These are phyloP conservation scores for Trichophyton verrucosum DNA, from an alignment of 2,329 filamentous ascomycete genomes.

Conservation along the genomic window DNA sequence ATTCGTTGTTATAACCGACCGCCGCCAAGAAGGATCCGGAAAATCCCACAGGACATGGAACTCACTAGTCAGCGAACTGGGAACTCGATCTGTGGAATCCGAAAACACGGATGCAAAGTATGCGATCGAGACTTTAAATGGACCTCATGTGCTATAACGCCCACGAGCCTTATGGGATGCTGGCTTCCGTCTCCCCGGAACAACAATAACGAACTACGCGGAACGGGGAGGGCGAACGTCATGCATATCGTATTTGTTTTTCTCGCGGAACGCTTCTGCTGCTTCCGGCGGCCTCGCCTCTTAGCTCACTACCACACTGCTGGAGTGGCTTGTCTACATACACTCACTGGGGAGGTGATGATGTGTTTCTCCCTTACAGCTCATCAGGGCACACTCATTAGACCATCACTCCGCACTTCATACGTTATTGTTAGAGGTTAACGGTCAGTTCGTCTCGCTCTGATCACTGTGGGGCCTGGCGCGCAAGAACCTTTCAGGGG, in stretches of 20 bases:
- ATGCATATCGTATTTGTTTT: neutral
- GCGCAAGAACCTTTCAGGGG: neutral
- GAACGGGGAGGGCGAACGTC: neutral
- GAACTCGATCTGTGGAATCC: neutral
- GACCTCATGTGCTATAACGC: neutral
- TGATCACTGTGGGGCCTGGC: neutral
- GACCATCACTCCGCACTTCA: neutral
- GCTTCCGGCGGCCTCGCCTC: neutral
- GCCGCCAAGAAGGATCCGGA: neutral
- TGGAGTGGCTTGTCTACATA: neutral
- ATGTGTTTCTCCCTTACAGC: neutral
- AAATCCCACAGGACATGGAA: neutral
- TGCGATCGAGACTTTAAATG: neutral
- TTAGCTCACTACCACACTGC: neutral
- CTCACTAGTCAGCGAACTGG: neutral
- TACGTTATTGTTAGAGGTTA: too few species aligned
- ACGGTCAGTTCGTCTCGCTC: too few species aligned
- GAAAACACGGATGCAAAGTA: neutral
- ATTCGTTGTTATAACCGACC: neutral
- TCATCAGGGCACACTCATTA: too few species aligned
- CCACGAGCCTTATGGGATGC: neutral
- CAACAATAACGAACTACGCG: neutral
- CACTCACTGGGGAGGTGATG: neutral
- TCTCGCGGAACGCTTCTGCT: neutral
- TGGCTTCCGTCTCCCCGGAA: neutral